Evolutionary conservation across 2,329 filamentous ascomycete species (phyloP).

Genomic region (Epichloe coenophiala): DNA sequence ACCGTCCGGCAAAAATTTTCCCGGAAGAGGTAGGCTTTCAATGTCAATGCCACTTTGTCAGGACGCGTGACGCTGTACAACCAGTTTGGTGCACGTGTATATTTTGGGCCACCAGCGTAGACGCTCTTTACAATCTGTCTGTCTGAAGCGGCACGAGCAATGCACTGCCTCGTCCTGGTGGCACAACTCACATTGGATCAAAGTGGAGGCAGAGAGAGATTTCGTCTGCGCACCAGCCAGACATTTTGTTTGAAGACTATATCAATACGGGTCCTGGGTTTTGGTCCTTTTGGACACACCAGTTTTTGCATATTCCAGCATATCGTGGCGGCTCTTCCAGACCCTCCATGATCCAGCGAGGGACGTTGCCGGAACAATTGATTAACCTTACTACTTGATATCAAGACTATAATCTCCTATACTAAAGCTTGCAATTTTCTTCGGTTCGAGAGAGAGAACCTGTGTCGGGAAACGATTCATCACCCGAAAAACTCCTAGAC

Average conservation of each 20-base stretch:
- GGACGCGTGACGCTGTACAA: neutral
- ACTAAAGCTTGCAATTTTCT: slow-evolving; percentile 18
- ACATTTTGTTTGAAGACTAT: slow-evolving; percentile 1
- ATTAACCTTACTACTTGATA: no score
- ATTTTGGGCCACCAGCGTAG: neutral
- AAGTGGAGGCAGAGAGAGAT: neutral
- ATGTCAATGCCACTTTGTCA: neutral
- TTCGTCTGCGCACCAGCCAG: slow-evolving; percentile 1
- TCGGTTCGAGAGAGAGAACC: slow-evolving; percentile 21
- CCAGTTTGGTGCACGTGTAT: neutral
- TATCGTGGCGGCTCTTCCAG: neutral
- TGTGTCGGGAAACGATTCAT: slow-evolving; percentile 38
- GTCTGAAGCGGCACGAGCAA: no score
- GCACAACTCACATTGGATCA: neutral
- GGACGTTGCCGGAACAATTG: no score
- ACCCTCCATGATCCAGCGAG: neutral
- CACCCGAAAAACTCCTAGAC: slow-evolving; percentile 35
- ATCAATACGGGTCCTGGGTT: neutral
- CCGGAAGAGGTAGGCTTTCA: neutral
- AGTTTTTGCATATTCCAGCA: neutral
- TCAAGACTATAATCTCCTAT: no score
- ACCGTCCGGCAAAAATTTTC: neutral
- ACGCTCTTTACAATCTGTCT: no score
- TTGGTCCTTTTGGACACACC: neutral
- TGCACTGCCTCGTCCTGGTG: neutral